Percentiles rank a stretch among this genome's conserved stretches.
These are phyloP conservation scores for Cercophora samala DNA, from an alignment of 495 filamentous ascomycete species.

Conservation along the genomic window DNA sequence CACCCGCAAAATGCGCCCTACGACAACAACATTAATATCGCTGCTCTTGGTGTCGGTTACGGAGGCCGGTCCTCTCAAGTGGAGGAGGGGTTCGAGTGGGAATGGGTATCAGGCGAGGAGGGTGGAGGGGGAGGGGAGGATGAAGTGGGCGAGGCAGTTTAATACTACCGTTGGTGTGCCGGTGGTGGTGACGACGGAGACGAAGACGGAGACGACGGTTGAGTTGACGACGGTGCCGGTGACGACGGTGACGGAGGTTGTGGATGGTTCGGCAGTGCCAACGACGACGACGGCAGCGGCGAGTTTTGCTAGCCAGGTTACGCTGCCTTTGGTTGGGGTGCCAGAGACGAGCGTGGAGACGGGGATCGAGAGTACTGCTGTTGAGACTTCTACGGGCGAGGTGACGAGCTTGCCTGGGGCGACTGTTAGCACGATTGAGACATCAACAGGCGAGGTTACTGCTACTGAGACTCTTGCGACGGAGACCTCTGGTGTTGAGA, in stretches of 20 bases:
- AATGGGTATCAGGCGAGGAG: conserved; percentile 12
- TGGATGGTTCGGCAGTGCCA: neutral
- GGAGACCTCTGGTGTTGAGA: neutral
- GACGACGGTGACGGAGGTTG: neutral
- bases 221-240: neutral
- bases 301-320: neutral
- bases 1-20: conserved; percentile 27
- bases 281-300: neutral
- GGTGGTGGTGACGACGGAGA: neutral
- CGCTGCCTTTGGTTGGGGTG: neutral
- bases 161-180: neutral
- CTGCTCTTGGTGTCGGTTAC: conserved; percentile 15
- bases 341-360: neutral
- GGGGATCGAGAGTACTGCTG: neutral
- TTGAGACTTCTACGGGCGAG: neutral
- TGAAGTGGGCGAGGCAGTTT: neutral
- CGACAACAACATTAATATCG: conserved; percentile 17
- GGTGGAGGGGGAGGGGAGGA: neutral
- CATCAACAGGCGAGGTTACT: neutral
- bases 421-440: neutral
- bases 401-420: neutral
- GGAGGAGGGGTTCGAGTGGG: neutral
- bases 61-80: conserved; percentile 31
- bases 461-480: neutral
- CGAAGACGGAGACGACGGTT: neutral